phyloP scores from a whole-genome alignment of 2,329 filamentous ascomycete genomes.

The Fusarium nygamai region DNA sequence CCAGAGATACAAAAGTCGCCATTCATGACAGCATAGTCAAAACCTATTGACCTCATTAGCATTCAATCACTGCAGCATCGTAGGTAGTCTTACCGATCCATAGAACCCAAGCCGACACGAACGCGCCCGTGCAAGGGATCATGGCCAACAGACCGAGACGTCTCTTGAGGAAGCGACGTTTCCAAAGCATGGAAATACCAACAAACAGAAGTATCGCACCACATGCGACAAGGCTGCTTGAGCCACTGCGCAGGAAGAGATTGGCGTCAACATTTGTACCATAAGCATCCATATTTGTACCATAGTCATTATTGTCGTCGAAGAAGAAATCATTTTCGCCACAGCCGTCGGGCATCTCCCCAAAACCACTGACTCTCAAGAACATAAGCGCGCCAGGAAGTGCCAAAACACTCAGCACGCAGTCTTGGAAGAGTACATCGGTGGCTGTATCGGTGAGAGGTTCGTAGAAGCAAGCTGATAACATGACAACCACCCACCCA shows the following conservation, averaged over 20 bases:
- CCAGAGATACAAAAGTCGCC: not conserved
- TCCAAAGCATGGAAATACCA: not conserved
- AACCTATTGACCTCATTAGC: not conserved
- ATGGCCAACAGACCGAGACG: not conserved
- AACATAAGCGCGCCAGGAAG: not conserved
- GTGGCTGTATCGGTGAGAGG: not conserved
- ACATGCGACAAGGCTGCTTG: not conserved
- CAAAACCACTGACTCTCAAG: not conserved
- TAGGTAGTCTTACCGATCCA: not conserved
- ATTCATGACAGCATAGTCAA: not conserved
- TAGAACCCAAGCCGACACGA: not conserved
- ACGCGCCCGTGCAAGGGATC: not conserved
- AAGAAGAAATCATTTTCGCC: no score
- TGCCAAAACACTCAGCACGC: not conserved
- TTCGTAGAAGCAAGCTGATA: not conserved
- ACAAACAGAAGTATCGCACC: not conserved
- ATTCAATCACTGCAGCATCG: rapidly evolving
- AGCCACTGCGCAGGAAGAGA: not conserved
- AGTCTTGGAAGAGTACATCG: not conserved
- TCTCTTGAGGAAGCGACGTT: not conserved
- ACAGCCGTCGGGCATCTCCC: not conserved
- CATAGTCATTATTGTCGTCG: no score
- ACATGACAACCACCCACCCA: not conserved
- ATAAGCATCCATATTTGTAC: no score
- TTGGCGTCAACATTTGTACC: not conserved